Evolutionary conservation across 306 rosid genomes (phyloP).

Genomic region (Arachis hypogaea): DNA sequence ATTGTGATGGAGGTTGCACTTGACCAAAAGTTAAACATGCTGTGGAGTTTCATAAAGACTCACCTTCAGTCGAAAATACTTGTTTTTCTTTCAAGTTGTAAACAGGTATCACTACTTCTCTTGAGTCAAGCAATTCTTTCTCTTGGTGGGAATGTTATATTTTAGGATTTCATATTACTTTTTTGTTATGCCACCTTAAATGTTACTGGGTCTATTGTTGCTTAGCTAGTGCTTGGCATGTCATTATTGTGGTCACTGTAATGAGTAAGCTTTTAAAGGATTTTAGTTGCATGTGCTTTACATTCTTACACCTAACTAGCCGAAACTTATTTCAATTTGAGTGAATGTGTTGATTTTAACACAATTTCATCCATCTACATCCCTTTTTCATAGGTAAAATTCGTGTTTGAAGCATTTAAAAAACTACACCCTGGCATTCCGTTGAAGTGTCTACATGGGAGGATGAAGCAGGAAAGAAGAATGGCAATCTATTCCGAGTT

Average conservation of each 20-base stretch:
- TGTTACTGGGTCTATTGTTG: not conserved
- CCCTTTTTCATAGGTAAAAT: constrained; percentile 61
- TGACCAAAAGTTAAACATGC: constrained; percentile 80
- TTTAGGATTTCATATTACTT: constrained; percentile 4
- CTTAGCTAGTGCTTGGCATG: constrained; percentile 11
- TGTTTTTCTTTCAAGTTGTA: constrained; percentile 88
- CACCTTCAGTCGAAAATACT: constrained; percentile 78
- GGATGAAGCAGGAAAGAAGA: constrained; percentile 83
- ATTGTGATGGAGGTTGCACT: constrained; percentile 75
- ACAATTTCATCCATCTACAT: constrained; percentile 16
- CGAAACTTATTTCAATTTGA: not conserved
- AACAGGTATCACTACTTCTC: constrained; percentile 63
- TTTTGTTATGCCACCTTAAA: constrained; percentile 11
- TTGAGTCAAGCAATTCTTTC: constrained; percentile 1
- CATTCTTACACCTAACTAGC: constrained; percentile 1
- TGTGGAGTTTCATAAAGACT: constrained; percentile 92
- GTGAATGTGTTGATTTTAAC: constrained; percentile 23
- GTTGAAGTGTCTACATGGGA: constrained; percentile 87
- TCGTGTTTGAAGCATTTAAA: constrained; percentile 83
- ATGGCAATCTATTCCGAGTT: constrained; percentile 77
- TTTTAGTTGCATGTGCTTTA: not conserved
- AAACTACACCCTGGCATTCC: constrained; percentile 93
- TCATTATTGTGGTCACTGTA: constrained; percentile 3
- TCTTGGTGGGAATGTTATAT: constrained; percentile 20
- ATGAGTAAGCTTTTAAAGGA: constrained; percentile 10